phyloP scores from a whole-genome alignment of 106 monocot genomes.

The Acorus gramineus region DNA sequence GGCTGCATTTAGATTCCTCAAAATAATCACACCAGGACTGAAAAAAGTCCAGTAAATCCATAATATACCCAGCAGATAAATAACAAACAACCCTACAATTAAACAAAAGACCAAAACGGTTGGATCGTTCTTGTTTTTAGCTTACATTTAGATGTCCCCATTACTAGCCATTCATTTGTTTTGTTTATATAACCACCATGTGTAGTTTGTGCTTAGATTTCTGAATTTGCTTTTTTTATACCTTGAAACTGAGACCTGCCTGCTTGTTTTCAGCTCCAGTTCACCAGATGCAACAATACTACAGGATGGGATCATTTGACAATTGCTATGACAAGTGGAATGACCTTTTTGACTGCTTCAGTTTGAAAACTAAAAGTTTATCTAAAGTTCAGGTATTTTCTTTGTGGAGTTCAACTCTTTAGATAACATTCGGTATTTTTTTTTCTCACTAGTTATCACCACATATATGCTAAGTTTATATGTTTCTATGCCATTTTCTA shows the following conservation, averaged over 20 bases:
- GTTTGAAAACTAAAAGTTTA: slow-evolving; percentile 68
- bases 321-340: slow-evolving; percentile 80
- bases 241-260: neutral
- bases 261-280: slow-evolving; percentile 53
- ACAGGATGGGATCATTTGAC: slow-evolving; percentile 78
- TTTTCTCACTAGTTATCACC: too few species aligned
- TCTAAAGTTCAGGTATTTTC: slow-evolving; percentile 49
- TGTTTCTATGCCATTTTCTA: too few species aligned
- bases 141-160: too few species aligned
- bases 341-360: slow-evolving; percentile 69
- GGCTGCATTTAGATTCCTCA: too few species aligned
- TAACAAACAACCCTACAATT: too few species aligned
- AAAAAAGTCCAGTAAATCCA: too few species aligned
- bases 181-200: neutral
- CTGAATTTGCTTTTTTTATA: neutral
- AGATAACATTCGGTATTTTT: too few species aligned
- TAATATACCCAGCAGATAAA: too few species aligned
- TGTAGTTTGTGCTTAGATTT: neutral
- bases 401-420: neutral
- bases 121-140: too few species aligned
- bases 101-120: too few species aligned
- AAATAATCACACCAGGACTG: too few species aligned
- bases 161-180: neutral
- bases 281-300: slow-evolving; percentile 93
- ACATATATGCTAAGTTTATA: too few species aligned